Evolutionary conservation across 305 asterid species (phyloP).

Genomic region (Fraxinus albicans): DNA sequence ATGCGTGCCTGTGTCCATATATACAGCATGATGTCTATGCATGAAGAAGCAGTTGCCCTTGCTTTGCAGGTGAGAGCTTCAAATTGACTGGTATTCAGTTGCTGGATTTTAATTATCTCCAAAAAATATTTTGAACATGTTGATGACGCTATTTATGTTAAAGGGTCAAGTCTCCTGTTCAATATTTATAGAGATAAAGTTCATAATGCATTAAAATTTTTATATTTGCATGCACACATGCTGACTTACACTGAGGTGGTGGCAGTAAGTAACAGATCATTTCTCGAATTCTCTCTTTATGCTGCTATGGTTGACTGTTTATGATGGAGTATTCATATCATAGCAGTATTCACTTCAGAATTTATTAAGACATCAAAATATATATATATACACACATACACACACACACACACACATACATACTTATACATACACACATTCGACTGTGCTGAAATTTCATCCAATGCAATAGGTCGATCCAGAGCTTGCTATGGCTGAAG

Average conservation of each 20-base stretch:
- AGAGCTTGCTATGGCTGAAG: slow-evolving; percentile 99
- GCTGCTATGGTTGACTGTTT: neutral
- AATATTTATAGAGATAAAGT: neutral
- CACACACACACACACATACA: too few relatives aligned
- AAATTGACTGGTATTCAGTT: slow-evolving; percentile 19
- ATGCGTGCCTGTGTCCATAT: slow-evolving; percentile 99
- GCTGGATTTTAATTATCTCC: slow-evolving; percentile 6
- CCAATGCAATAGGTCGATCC: slow-evolving; percentile 68
- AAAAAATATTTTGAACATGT: neutral
- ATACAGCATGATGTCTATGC: slow-evolving; percentile 99
- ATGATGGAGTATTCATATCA: slow-evolving; percentile 5
- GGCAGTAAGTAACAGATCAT: neutral
- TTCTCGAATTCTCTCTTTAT: neutral
- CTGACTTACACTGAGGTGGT: neutral
- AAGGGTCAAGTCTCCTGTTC: slow-evolving; percentile 13
- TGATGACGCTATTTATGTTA: slow-evolving; percentile 11
- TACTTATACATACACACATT: neutral
- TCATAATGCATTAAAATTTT: neutral
- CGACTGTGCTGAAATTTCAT: slow-evolving; percentile 18
- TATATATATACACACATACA: too few relatives aligned
- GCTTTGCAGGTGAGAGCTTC: slow-evolving; percentile 69
- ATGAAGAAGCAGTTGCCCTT: slow-evolving; percentile 98
- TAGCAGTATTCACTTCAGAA: slow-evolving; percentile 1
- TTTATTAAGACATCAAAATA: slow-evolving; percentile 1
- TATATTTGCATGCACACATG: neutral